phyloP scores from a whole-genome alignment of 2,329 filamentous ascomycete genomes.

The Pezicula neosporulosa region DNA sequence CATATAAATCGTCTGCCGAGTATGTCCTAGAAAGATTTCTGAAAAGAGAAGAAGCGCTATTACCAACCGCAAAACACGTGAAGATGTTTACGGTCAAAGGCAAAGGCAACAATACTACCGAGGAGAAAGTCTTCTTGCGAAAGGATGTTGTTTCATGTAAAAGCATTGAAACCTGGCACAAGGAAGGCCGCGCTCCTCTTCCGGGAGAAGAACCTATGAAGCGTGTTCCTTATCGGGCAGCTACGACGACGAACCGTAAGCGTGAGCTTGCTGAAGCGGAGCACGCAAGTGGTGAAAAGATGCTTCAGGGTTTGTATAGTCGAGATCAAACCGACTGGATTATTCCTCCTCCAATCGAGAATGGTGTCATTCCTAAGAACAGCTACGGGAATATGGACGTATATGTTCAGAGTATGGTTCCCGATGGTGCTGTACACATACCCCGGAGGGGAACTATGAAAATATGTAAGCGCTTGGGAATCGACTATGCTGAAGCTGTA shows the following conservation, averaged over 20 bases:
- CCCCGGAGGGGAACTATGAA: conserved; percentile 73
- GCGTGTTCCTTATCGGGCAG: conserved; percentile 82
- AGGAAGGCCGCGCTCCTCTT: conserved; percentile 79
- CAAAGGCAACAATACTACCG: conserved; percentile 69
- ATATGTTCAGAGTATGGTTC: conserved; percentile 92
- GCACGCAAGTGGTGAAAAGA: conserved; percentile 71
- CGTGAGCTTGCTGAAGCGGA: conserved; percentile 86
- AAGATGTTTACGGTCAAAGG: conserved; percentile 71
- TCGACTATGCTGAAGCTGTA: conserved; percentile 92
- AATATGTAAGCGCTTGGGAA: conserved; percentile 77
- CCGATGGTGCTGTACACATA: conserved; percentile 77
- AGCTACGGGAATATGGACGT: conserved; percentile 95
- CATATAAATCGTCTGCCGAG: conserved; percentile 81
- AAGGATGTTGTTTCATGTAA: conserved; percentile 82
- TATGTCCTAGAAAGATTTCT: conserved; percentile 84
- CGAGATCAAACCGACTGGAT: conserved; percentile 91
- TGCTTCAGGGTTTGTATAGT: conserved; percentile 82
- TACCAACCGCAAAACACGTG: conserved; percentile 63
- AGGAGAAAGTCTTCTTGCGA: conserved; percentile 78
- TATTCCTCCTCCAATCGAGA: conserved; percentile 78
- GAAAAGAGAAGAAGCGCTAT: conserved; percentile 85
- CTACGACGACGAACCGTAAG: conserved; percentile 84
- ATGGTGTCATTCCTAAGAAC: conserved; percentile 90
- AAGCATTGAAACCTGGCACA: conserved; percentile 95
- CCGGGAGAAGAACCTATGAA: conserved; percentile 75